Percentiles rank a stretch among this genome's conserved stretches.
phyloP scores from a whole-genome alignment of 2,329 filamentous ascomycete genomes.

The Sarocladiaceae sp. region DNA sequence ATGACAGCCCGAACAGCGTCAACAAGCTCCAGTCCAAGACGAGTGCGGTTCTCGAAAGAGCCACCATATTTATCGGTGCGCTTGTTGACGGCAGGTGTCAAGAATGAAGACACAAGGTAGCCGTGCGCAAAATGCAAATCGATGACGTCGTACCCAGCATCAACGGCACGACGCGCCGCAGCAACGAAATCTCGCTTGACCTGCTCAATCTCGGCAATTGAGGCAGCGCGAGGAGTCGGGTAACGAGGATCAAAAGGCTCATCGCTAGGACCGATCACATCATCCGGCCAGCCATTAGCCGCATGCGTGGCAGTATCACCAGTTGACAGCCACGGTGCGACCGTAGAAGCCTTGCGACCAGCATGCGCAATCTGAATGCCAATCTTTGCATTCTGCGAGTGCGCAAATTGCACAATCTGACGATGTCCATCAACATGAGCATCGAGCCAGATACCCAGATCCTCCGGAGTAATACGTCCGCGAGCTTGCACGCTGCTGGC shows the following conservation, averaged over 20 bases:
- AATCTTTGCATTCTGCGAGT: constrained; percentile 62
- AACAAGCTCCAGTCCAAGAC: constrained; percentile 35
- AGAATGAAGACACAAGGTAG: constrained; percentile 66
- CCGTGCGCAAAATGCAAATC: constrained; percentile 74
- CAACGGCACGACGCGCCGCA: constrained; percentile 49
- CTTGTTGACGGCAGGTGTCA: constrained; percentile 64
- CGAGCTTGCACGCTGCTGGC: constrained; percentile 8
- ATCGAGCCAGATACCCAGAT: constrained; percentile 67
- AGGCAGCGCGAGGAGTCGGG: constrained; percentile 54
- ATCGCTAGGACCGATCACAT: constrained; percentile 23
- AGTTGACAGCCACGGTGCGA: constrained; percentile 51
- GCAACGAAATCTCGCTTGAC: constrained; percentile 57
- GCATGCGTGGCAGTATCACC: constrained; percentile 47
- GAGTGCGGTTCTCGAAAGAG: constrained; percentile 62
- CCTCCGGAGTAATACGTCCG: constrained; percentile 52
- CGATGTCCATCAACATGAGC: constrained; percentile 59
- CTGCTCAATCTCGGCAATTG: constrained; percentile 56
- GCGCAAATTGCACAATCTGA: constrained; percentile 60
- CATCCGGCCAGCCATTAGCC: constrained; percentile 38
- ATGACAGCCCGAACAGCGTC: constrained; percentile 56
- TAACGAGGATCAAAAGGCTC: constrained; percentile 22
- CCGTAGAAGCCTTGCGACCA: constrained; percentile 50
- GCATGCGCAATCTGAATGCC: constrained; percentile 69
- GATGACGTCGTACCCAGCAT: constrained; percentile 62
- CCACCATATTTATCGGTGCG: constrained; percentile 63